Base-by-base conservation (phyloP, 2,329 filamentous ascomycete genomes). In the Neoascochyta sp. region DNA sequence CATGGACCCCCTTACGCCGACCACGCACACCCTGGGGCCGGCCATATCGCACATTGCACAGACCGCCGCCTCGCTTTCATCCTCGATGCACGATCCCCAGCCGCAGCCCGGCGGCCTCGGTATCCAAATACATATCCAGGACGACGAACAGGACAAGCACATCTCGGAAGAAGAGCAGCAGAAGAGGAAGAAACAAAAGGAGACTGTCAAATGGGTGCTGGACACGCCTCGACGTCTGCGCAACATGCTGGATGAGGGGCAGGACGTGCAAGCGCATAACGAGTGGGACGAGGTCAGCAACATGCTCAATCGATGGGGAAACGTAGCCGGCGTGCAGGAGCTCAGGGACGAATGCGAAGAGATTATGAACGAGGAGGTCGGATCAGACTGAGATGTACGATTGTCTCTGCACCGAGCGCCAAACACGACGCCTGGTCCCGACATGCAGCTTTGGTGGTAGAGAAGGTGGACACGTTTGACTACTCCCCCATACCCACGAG, bases 1-100 rank as follows among this genome's bases (percentile, higher is more conserved):
- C 43, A 89, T 90, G 83, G 84, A 88, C 50, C 83, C 83, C 3
- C 59, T 88, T 25, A 83, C 82, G 37, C 82, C 83, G 1, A 80
- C 83, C 62, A 83, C 81, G 2, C 80, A 78, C 24, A 86, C 81
- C 0, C 71, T 89, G 17, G 78, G 83, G 43, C 79, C 80, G 3
- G 83, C 83, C 20, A 83, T 90, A 27, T 75, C 76, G 3, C 80
- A 85, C 41, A 87, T 90, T 45, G 86, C 85, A 48, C 73, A 73
- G 21, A 80, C 80, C 2, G 69, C 70, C 2, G 52, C 57, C 9
- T 54, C 51, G 7, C 45, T 73, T 8, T 67, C 66, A 3, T 59
- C 53, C 4, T 57, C 60, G 1, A 48, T 67, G 43, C 57, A 59
- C 13, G 51, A 44, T 12, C 39, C 50, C 17, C 45, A 45, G 11